Evolutionary conservation across 441 rosid species (phyloP).

Genomic region (Flueggea neowawraea): DNA sequence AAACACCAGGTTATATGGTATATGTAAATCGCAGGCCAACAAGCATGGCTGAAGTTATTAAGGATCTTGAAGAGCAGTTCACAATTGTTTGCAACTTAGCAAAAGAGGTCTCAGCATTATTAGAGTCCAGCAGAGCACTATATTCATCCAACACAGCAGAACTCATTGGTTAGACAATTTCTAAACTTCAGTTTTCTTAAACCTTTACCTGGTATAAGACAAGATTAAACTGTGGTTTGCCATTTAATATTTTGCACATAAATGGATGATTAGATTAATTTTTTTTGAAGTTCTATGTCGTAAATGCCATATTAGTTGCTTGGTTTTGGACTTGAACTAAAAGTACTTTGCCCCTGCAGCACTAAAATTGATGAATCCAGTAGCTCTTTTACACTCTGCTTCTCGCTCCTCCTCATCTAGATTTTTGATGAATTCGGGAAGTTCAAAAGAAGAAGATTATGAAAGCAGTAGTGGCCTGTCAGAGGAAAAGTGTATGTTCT

Average conservation of each 20-base stretch:
- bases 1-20: constrained; percentile 81
- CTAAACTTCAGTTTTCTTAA: background rate
- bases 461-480: constrained; percentile 76
- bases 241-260: background rate
- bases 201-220: background rate
- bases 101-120: constrained; percentile 66
- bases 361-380: constrained; percentile 91
- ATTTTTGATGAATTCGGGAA: constrained; percentile 59
- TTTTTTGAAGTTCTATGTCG: background rate
- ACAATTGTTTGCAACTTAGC: constrained; percentile 62
- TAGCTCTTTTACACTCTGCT: constrained; percentile 85
- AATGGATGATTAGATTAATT: too few relatives aligned
- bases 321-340: background rate
- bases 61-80: constrained; percentile 89
- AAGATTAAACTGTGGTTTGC: background rate
- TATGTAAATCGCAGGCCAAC: constrained; percentile 93
- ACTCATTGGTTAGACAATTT: constrained; percentile 54
- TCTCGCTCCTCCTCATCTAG: constrained; percentile 91
- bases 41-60: constrained; percentile 89
- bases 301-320: too few relatives aligned
- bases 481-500: constrained; percentile 66
- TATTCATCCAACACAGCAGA: constrained; percentile 53
- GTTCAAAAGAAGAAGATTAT: constrained; percentile 56
- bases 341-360: constrained; percentile 44
- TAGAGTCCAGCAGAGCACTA: constrained; percentile 85